Conservation (phyloP, 2,329 filamentous ascomycete species). For the Colletotrichum somersetense region DNA sequence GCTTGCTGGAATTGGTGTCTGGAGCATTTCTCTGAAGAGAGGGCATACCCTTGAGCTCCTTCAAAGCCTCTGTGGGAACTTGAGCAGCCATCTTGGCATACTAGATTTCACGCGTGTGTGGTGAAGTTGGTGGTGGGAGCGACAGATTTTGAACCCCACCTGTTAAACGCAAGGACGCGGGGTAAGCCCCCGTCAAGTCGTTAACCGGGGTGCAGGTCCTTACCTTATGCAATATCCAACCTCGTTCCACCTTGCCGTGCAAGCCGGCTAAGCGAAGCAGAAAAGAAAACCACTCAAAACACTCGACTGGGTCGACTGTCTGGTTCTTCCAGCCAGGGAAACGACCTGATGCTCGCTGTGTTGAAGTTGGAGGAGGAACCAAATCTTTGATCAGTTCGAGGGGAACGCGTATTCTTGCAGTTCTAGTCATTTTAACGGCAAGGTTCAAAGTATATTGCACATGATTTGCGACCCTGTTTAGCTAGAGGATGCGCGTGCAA, state of each 20-base stretch:
- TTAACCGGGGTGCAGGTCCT: slow-evolving; percentile 28
- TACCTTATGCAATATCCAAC: slow-evolving; percentile 33
- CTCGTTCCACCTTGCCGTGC: slow-evolving; percentile 22
- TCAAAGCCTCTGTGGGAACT: slow-evolving; percentile 58
- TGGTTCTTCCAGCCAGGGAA: background rate
- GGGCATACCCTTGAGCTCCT: slow-evolving; percentile 57
- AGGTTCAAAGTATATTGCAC: slow-evolving; percentile 33
- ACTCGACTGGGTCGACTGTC: background rate
- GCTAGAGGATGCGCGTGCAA: slow-evolving; percentile 26
- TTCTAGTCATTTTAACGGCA: slow-evolving; percentile 27
- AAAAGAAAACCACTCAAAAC: background rate
- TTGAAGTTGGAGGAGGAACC: slow-evolving; percentile 10
- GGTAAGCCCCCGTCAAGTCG: slow-evolving; percentile 38
- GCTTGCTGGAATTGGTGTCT: slow-evolving; percentile 15
- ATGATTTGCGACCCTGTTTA: slow-evolving; percentile 22
- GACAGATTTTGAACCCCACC: slow-evolving; percentile 42
- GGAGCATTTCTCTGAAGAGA: background rate
- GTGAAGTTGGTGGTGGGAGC: slow-evolving; percentile 39
- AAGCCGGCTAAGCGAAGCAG: background rate
- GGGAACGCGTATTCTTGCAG: slow-evolving; percentile 19
- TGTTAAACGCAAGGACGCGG: slow-evolving; percentile 40
- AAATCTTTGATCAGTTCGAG: slow-evolving; percentile 12
- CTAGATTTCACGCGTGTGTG: slow-evolving; percentile 31
- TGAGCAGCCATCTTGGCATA: slow-evolving; percentile 57
- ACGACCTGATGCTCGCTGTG: background rate